phyloP scores from a whole-genome alignment of 257 asterid genomes.

The Oldenlandia corymbosa region DNA sequence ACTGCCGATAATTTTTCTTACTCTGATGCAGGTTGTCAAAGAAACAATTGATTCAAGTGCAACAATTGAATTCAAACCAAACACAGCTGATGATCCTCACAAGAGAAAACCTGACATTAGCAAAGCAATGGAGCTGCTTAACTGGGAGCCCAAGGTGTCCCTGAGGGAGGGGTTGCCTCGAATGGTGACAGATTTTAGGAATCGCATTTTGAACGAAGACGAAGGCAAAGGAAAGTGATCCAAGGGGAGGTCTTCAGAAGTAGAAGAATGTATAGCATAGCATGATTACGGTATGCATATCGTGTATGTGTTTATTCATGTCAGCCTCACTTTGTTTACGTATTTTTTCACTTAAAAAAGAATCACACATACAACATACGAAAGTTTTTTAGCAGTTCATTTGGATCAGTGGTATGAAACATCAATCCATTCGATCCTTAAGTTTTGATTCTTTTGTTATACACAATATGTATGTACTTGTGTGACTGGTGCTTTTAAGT shows the following conservation, averaged over 20 bases:
- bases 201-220: slow-evolving; percentile 95
- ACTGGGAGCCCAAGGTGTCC: slow-evolving; percentile 93
- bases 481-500: background rate
- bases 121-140: slow-evolving; percentile 85
- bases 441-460: background rate
- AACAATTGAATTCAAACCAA: slow-evolving; percentile 63
- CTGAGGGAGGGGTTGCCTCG: slow-evolving; percentile 80
- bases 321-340: background rate
- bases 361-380: slow-evolving; percentile 3
- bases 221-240: slow-evolving; percentile 75
- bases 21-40: slow-evolving; percentile 67
- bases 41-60: slow-evolving; percentile 92
- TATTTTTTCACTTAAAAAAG: background rate
- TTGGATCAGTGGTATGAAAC: background rate
- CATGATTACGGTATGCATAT: slow-evolving; percentile 1
- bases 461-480: background rate
- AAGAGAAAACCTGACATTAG: slow-evolving; percentile 92
- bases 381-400: background rate
- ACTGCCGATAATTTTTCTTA: background rate
- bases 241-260: slow-evolving; percentile 9
- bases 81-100: slow-evolving; percentile 99
- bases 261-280: slow-evolving; percentile 19
- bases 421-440: slow-evolving; percentile 7
- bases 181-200: slow-evolving; percentile 81
- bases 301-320: slow-evolving; percentile 13